Percentiles rank a stretch among this genome's conserved stretches.
These are phyloP conservation scores for Eustoma russellianum DNA, from an alignment of 257 asterid genomes.

Conservation along the genomic window DNA sequence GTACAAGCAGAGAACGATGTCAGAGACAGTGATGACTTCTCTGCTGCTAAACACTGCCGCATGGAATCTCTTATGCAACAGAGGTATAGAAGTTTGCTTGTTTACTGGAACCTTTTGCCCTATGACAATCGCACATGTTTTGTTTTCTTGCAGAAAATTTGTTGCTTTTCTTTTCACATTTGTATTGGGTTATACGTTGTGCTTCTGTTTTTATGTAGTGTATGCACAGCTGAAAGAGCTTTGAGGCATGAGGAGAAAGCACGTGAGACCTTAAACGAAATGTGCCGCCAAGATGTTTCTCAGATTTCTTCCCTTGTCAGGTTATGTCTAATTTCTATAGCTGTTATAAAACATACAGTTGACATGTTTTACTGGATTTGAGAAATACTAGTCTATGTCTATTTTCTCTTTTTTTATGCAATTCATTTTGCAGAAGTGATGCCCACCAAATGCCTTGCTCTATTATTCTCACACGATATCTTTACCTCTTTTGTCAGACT, in stretches of 20 bases:
- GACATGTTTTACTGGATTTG: background rate
- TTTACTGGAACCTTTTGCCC: background rate
- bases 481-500: no score
- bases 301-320: slow-evolving; percentile 41
- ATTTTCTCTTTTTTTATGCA: no score
- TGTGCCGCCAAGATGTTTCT: slow-evolving; percentile 47
- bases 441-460: no score
- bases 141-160: background rate
- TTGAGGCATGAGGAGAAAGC: slow-evolving; percentile 33
- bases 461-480: no score
- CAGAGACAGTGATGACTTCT: slow-evolving; percentile 60
- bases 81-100: slow-evolving; percentile 32
- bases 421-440: no score
- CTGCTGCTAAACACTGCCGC: slow-evolving; percentile 83
- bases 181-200: slow-evolving; percentile 1
- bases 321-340: slow-evolving; percentile 15
- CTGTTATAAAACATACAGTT: background rate
- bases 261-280: slow-evolving; percentile 40
- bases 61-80: slow-evolving; percentile 63
- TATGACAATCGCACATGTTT: background rate
- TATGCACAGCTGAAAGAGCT: slow-evolving; percentile 46
- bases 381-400: background rate
- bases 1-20: slow-evolving; percentile 36
- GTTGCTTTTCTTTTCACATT: background rate
- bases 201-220: slow-evolving; percentile 29